A percentile compares a stretch with the other conserved stretches of the same genome.
Evolutionary conservation across 805 yeast genomes (phyloP).

Genomic region (Metschnikowia koreensis): DNA sequence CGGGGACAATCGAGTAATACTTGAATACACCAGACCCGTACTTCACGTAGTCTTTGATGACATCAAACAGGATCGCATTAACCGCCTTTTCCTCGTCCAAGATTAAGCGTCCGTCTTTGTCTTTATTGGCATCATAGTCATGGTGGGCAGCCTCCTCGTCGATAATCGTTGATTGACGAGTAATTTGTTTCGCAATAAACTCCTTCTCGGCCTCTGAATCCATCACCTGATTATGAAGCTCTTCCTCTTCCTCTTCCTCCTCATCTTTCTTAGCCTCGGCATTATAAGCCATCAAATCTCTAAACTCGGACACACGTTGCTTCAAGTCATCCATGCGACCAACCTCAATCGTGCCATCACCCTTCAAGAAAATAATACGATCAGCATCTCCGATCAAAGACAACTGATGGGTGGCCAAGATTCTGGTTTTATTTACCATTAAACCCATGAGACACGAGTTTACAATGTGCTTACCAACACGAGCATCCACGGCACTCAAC

Average conservation of each 20-base stretch:
- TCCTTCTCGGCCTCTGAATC: constrained; percentile 14
- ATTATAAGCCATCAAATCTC: constrained; percentile 41
- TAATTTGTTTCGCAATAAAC: constrained; percentile 12
- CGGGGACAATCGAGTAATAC: constrained; percentile 23
- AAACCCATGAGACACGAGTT: constrained; percentile 63
- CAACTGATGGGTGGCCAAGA: constrained; percentile 83
- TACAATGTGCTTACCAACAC: constrained; percentile 80
- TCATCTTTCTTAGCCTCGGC: constrained; percentile 24
- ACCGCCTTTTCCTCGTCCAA: constrained; percentile 17
- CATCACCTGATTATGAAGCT: constrained; percentile 14
- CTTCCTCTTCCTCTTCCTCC: constrained; percentile 15
- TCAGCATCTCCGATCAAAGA: constrained; percentile 69
- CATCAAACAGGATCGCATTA: constrained; percentile 28
- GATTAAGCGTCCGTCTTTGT: constrained; percentile 18
- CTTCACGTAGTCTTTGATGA: constrained; percentile 33
- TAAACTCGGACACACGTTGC: constrained; percentile 33
- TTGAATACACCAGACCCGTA: constrained; percentile 30
- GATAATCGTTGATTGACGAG: constrained; percentile 20
- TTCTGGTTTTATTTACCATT: constrained; percentile 57
- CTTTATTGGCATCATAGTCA: constrained; percentile 27
- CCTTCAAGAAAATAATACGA: constrained; percentile 63
- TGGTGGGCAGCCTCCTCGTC: constrained; percentile 35
- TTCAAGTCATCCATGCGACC: constrained; percentile 61
- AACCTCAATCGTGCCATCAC: constrained; percentile 57
- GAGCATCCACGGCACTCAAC: constrained; percentile 81